phyloP scores from a whole-genome alignment of 2,329 filamentous ascomycete genomes.

The Triangularia verruculosa region DNA sequence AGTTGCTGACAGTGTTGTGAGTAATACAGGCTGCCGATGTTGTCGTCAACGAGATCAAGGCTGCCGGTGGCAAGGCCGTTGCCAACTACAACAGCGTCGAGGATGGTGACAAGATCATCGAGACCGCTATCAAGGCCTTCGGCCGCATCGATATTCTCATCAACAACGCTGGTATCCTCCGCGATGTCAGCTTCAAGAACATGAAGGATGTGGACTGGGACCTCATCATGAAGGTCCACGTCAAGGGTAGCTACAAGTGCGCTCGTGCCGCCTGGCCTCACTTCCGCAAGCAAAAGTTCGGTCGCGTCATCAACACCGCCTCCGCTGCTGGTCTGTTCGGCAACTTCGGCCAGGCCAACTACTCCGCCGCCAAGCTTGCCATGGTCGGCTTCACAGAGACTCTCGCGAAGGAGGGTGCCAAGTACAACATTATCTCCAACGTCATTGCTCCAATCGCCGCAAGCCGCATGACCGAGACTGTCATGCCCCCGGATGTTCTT shows the following conservation, averaged over 20 bases:
- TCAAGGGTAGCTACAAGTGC: slow-evolving; percentile 93
- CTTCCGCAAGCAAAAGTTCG: slow-evolving; percentile 98
- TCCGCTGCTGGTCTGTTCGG: slow-evolving; percentile 96
- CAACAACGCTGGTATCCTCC: slow-evolving; percentile 96
- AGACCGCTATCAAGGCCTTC: slow-evolving; percentile 75
- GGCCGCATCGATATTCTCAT: slow-evolving; percentile 91
- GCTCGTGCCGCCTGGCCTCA: slow-evolving; percentile 92
- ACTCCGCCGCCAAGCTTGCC: slow-evolving; percentile 92
- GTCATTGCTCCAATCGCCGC: slow-evolving; percentile 94
- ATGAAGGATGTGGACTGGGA: slow-evolving; percentile 98
- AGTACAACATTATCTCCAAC: slow-evolving; percentile 97
- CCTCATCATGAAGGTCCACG: slow-evolving; percentile 86
- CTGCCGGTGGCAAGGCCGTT: slow-evolving; percentile 88
- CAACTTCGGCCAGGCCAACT: slow-evolving; percentile 93
- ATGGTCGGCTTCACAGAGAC: slow-evolving; percentile 98
- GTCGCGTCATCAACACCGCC: slow-evolving; percentile 91
- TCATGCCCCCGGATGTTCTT: slow-evolving; percentile 92
- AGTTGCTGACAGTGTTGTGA: neutral
- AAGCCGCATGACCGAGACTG: slow-evolving; percentile 90
- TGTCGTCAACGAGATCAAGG: slow-evolving; percentile 79
- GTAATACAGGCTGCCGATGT: slow-evolving; percentile 68
- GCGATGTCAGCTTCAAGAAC: slow-evolving; percentile 97
- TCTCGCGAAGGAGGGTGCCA: slow-evolving; percentile 91
- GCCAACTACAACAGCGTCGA: slow-evolving; percentile 97
- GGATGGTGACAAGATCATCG: slow-evolving; percentile 90